Base-by-base conservation (phyloP, 192 early-diverging fungal genomes). In the Rhizophagus prolifer region DNA sequence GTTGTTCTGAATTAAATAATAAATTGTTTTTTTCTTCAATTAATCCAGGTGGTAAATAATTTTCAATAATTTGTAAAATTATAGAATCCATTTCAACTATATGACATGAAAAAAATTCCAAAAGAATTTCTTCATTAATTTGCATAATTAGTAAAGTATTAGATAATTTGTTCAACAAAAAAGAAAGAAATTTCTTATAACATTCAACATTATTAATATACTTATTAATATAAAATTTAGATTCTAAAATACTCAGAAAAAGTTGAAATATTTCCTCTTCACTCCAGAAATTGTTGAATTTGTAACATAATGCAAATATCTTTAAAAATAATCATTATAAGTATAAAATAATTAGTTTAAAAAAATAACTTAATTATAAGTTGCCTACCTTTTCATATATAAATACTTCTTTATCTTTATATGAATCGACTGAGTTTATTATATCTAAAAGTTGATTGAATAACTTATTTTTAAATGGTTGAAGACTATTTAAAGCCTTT, bases 31-130 rank as follows among this genome's bases (percentile, higher is more conserved):
- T 21, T 28, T 30, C 12, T 12, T 63, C 25, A 26, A 26, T 34
- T 58, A 59, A 13, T 74, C 73, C 73, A 63, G 60, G 60, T 12
- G 63, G 73, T 28, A 59, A 69, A 41, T 64, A 67, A n/a, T 21
- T n/a, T 21, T 67, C 65, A n/a, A 67, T 38, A 2, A 67, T 36
- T 38, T 67, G 65, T 36, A 67, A 67, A n/a, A 67, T 19, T 41
- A 67, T 36, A 21, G 34, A 36, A 67, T 67, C 65, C 14, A 67
- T n/a, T n/a, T 67, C 65, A 26, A 64, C 12, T 54, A 21, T 21
- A 54, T 21, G 50, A 7, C 50, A 54, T 54, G 50, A 54, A 21
- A 54, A 54, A 54, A 54, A 54, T 54, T 54, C 50, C 5, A 54
- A 19, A 14, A 54, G 16, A 54, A 54, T 54, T 21, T 54, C 5